phyloP scores from a whole-genome alignment of 2,329 filamentous ascomycete species.

The Coccinonectria pachysandricola region DNA sequence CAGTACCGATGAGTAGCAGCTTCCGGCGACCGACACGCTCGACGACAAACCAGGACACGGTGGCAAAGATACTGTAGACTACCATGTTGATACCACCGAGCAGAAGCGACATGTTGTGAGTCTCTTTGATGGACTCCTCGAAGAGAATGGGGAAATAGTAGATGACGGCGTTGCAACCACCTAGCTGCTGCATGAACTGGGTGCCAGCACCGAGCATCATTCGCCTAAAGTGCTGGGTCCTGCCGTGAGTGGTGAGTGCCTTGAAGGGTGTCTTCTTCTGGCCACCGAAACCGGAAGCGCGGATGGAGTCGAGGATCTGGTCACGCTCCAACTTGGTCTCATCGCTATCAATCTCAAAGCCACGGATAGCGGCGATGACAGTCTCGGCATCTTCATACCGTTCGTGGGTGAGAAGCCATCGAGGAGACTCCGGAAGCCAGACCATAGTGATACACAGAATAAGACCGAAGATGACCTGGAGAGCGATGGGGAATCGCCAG shows the following conservation, averaged over 20 bases:
- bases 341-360: constrained; percentile 37
- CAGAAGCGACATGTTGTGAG: constrained; percentile 37
- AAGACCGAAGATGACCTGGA: constrained; percentile 28
- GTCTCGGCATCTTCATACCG: constrained; percentile 30
- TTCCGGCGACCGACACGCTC: constrained; percentile 36
- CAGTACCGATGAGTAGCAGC: constrained; percentile 33
- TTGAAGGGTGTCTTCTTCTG: constrained; percentile 37
- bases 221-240: constrained; percentile 55
- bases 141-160: constrained; percentile 55
- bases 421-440: constrained; percentile 36
- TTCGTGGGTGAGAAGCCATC: constrained; percentile 38
- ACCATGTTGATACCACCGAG: constrained; percentile 42
- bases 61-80: constrained; percentile 47
- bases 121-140: constrained; percentile 14
- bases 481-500: constrained; percentile 46
- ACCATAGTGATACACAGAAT: constrained; percentile 32
- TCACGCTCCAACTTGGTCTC: constrained; percentile 50
- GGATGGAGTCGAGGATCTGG: constrained; percentile 38
- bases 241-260: constrained; percentile 49
- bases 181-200: constrained; percentile 54
- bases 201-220: constrained; percentile 50
- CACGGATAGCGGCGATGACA: constrained; percentile 21
- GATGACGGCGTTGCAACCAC: constrained; percentile 48
- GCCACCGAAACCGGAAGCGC: constrained; percentile 37
- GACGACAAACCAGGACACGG: constrained; percentile 43